phyloP scores from a whole-genome alignment of 306 rosid species.

The Arachis stenosperma region DNA sequence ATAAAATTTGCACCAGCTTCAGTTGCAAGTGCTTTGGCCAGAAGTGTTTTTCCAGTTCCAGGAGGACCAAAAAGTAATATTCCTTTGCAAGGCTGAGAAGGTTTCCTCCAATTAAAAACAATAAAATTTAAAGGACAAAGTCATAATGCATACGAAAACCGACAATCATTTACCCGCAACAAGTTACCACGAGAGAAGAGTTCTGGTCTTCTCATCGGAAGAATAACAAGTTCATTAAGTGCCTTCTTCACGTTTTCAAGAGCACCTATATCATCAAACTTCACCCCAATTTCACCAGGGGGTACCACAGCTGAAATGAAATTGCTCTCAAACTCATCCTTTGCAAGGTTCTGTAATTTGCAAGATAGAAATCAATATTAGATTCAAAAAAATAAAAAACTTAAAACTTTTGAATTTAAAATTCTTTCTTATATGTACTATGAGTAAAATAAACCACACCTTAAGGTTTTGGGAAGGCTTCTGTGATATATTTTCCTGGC shows the following conservation, averaged over 20 bases:
- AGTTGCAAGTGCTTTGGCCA: slow-evolving; percentile 97
- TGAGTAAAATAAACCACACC: slow-evolving; percentile 49
- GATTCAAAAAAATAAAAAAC: background rate
- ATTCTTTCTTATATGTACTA: slow-evolving; percentile 10
- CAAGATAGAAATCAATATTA: slow-evolving; percentile 23
- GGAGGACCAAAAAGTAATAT: slow-evolving; percentile 99
- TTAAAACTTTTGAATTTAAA: background rate
- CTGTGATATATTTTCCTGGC: slow-evolving; percentile 65
- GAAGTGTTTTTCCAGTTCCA: slow-evolving; percentile 98
- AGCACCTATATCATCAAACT: slow-evolving; percentile 96
- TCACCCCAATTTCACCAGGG: slow-evolving; percentile 95
- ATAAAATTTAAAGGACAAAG: slow-evolving; percentile 19
- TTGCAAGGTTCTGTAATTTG: slow-evolving; percentile 76
- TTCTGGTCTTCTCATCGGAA: slow-evolving; percentile 96
- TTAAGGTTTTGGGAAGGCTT: slow-evolving; percentile 87
- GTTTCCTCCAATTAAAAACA: slow-evolving; percentile 37
- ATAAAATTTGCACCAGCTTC: slow-evolving; percentile 98
- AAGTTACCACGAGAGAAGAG: slow-evolving; percentile 91
- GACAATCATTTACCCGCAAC: slow-evolving; percentile 74
- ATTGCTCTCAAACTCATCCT: slow-evolving; percentile 94
- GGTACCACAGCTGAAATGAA: slow-evolving; percentile 92
- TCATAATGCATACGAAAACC: slow-evolving; percentile 30
- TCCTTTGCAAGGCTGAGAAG: slow-evolving; percentile 92
- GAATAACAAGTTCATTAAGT: slow-evolving; percentile 90
- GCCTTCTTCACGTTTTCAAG: slow-evolving; percentile 94